Base-by-base conservation (phyloP, 345 rosid species). In the Lumnitzera littorea region DNA sequence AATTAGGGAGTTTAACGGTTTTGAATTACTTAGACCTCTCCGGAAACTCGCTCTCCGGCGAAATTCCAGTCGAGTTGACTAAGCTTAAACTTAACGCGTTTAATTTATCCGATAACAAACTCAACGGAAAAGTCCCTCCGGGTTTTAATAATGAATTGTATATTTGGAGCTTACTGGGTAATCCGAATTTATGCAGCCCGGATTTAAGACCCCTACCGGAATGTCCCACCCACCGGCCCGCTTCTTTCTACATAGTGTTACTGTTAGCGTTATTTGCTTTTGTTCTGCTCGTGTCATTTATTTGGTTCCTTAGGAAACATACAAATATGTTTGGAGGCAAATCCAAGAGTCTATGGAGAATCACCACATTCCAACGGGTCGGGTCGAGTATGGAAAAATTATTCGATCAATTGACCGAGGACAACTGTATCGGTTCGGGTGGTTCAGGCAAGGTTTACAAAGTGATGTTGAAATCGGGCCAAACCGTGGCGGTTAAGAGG, bases 371-470 rank as follows among this genome's bases (percentile, higher is more conserved):
- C 51, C 95, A 84, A 51, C 89, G 81, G 66, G 62, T 81, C 62
- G 79, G 65, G 66, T 80, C 83, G 53, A 71, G 54, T 11, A 78
- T 17, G 53, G 79, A 68, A 2, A 91, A 84, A 10, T 62, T 89
- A 58, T 41, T 67, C 29, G 74, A 77, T 3, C 62, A 62, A 25
- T 52, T 89, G 24, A 74, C 63, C 15, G 81, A 82, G 2, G 74
- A 71, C 16, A 86, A 84, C 47, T 51, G 75, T 41, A 80, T 89
- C 27, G 95, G 91, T 9, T 67, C 74, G 0, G 96, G 96, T 4
- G 83, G 86, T 1, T 82, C 95, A 3, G 89, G 91, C 55, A 65
- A 68, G 62, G 96, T 89, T 15, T 86, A 86, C 62, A 72, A 58
- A 60, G 84, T 76, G 15, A n/a, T 58, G 49, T 72, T 82, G 11